These are phyloP conservation scores for Chrysanthemum lavandulifolium DNA, from an alignment of 129 eudicot species.

Conservation along the genomic window DNA sequence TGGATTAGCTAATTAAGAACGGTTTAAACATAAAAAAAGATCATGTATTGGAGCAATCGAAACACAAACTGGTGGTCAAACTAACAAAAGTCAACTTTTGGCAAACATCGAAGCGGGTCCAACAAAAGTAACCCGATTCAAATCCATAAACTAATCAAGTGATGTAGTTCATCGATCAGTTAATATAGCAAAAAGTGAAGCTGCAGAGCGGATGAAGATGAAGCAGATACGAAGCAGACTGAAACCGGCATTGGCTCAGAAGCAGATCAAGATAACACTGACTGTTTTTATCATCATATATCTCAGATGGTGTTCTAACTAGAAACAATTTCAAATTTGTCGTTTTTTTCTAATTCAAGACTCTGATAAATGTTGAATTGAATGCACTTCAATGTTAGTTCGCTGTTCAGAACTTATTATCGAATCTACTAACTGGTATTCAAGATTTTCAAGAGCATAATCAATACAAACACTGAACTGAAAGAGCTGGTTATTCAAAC, in stretches of 20 bases:
- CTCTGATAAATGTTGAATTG: no score
- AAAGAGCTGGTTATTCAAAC: slow-evolving; percentile 27
- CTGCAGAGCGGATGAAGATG: slow-evolving; percentile 6
- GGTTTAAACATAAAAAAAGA: slow-evolving; percentile 21
- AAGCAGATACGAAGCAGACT: no score
- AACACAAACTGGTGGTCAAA: neutral
- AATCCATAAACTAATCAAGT: neutral
- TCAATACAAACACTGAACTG: neutral
- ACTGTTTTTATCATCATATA: no score
- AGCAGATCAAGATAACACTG: slow-evolving; percentile 22
- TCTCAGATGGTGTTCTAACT: no score
- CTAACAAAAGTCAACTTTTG: slow-evolving; percentile 10
- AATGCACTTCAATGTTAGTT: no score
- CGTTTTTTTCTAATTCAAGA: no score
- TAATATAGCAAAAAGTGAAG: neutral
- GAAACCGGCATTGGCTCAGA: slow-evolving; percentile 11
- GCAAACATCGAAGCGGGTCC: slow-evolving; percentile 18
- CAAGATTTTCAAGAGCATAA: slow-evolving; percentile 15
- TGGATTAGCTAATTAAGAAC: neutral
- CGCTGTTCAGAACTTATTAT: no score
- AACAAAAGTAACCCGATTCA: neutral
- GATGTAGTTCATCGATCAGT: neutral
- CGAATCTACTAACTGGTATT: neutral
- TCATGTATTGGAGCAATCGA: slow-evolving; percentile 14
- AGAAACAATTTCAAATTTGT: no score